Evolutionary conservation across 805 yeast species (phyloP).

Genomic region (Monosporozyma unispora): DNA sequence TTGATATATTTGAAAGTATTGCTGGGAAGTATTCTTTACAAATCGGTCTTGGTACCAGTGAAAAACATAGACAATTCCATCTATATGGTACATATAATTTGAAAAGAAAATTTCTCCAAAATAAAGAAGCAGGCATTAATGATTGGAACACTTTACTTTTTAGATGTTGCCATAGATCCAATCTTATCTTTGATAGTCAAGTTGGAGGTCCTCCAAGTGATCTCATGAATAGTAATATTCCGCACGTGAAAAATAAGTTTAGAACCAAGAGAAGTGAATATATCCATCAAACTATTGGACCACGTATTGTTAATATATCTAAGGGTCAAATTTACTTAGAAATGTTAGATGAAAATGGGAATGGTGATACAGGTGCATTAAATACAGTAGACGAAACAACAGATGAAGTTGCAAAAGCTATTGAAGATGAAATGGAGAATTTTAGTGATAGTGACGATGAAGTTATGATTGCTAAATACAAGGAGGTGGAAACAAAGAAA

Average conservation of each 20-base stretch:
- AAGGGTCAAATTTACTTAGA: conserved; percentile 23
- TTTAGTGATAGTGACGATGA: conserved; percentile 2
- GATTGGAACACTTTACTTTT: conserved; percentile 24
- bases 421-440: neutral
- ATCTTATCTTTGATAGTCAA: conserved; percentile 12
- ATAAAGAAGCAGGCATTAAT: conserved; percentile 16
- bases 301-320: conserved; percentile 17
- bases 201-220: conserved; percentile 21
- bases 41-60: conserved; percentile 23
- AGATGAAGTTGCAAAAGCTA: conserved; percentile 2
- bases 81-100: conserved; percentile 14
- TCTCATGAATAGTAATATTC: conserved; percentile 11
- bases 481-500: neutral
- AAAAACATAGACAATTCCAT: conserved; percentile 11
- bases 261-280: conserved; percentile 14
- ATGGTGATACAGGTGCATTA: conserved; percentile 1
- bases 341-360: conserved; percentile 5
- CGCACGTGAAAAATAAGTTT: conserved; percentile 12
- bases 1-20: conserved; percentile 20
- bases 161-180: conserved; percentile 14
- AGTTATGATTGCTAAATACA: neutral
- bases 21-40: conserved; percentile 16
- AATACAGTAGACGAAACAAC: neutral
- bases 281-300: conserved; percentile 12
- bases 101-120: conserved; percentile 9